A percentile compares a stretch with the other conserved stretches of the same genome.
phyloP scores from a whole-genome alignment of 108 stramenopile genomes.

The Bacterosira constricta region DNA sequence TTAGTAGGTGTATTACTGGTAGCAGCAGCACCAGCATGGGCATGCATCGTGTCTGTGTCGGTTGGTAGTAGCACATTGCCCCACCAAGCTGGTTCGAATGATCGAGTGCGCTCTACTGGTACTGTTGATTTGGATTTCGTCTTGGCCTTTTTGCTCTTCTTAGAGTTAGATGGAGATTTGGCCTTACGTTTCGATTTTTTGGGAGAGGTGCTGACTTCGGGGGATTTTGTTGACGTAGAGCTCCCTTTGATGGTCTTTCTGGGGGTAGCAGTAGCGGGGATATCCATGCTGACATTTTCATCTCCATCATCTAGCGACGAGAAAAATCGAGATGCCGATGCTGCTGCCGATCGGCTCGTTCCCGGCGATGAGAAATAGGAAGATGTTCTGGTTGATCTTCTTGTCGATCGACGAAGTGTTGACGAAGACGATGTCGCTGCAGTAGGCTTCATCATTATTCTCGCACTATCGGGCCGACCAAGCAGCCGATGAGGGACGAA shows the following conservation, averaged over 20 bases:
- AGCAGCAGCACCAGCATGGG: background rate
- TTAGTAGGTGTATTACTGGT: background rate
- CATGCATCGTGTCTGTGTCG: background rate
- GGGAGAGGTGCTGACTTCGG: background rate
- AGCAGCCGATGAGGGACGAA: background rate
- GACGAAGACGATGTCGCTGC: background rate
- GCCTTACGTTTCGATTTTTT: background rate
- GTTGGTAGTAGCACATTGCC: constrained; percentile 25
- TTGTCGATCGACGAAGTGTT: constrained; percentile 2
- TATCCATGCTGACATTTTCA: background rate
- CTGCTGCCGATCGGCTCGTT: background rate
- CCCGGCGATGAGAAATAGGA: background rate
- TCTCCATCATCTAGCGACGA: background rate
- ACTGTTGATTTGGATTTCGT: background rate
- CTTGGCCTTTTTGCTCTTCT: background rate
- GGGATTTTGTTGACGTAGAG: background rate
- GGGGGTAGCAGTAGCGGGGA: too few species aligned
- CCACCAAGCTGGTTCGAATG: constrained; percentile 51
- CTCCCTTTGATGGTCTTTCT: too few species aligned
- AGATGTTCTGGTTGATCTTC: background rate
- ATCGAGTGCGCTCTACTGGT: constrained; percentile 17
- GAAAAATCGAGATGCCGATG: constrained; percentile 16
- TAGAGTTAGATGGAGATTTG: background rate
- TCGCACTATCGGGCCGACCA: background rate
- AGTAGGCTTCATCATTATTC: background rate